Conservation (phyloP, 73 alveolate species). For the Paramecium sexaurelia region DNA sequence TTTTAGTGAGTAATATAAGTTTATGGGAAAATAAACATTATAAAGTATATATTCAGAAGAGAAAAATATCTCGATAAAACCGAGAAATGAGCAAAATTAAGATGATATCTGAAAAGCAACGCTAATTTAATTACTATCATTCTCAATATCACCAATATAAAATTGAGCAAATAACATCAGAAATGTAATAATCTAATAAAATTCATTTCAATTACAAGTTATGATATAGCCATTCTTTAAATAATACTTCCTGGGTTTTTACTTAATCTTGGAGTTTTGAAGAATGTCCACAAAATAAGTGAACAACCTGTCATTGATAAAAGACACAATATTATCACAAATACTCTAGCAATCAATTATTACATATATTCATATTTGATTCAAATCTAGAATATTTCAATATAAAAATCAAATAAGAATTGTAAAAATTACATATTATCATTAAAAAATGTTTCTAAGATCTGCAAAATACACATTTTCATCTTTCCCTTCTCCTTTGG, state of each 20-base stretch:
- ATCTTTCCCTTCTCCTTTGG: constrained; percentile 30
- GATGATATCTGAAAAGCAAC: background rate
- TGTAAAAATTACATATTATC: constrained; percentile 27
- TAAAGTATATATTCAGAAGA: background rate
- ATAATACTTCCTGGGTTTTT: constrained; percentile 52
- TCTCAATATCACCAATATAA: background rate
- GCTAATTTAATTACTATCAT: background rate
- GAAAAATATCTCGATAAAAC: background rate
- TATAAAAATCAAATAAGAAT: background rate
- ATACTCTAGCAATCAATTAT: background rate
- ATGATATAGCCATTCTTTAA: background rate
- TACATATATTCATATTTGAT: constrained; percentile 7
- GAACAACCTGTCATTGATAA: constrained; percentile 12
- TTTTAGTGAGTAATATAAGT: constrained; percentile 1
- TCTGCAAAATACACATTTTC: background rate
- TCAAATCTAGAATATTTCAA: background rate
- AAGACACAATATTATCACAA: background rate
- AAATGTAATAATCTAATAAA: background rate
- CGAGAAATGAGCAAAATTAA: background rate
- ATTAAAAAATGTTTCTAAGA: background rate
- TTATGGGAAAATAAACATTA: background rate
- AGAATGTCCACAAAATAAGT: constrained; percentile 6
- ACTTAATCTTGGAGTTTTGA: constrained; percentile 5
- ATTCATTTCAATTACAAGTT: background rate
- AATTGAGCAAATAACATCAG: constrained; percentile 11